A percentile compares a stretch with the other conserved stretches of the same genome.
Evolutionary conservation across 768 basidiomycete species (phyloP).

Genomic region (Suillus luteus): DNA sequence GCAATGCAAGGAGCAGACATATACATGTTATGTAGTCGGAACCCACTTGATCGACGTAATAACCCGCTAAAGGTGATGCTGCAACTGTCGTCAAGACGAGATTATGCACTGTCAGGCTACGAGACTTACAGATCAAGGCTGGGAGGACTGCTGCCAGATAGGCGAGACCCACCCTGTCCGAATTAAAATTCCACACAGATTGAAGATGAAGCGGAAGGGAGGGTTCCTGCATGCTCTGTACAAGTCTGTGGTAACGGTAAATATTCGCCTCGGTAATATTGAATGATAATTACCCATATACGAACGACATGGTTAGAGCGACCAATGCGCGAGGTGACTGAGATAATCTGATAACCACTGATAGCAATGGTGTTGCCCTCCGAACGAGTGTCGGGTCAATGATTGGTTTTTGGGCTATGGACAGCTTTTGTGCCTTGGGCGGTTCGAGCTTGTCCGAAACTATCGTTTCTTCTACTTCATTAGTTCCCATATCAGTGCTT

Average conservation of each 20-base stretch:
- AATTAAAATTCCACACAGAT: constrained; percentile 46
- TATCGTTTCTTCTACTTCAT: not conserved
- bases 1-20: constrained; percentile 53
- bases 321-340: constrained; percentile 52
- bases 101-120: not conserved
- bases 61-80: constrained; percentile 66
- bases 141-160: constrained; percentile 67
- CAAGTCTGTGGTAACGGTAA: constrained; percentile 37
- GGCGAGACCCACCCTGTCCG: constrained; percentile 62
- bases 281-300: constrained; percentile 50
- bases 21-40: constrained; percentile 53
- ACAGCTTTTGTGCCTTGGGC: not conserved
- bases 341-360: constrained; percentile 43
- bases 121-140: constrained; percentile 57
- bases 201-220: constrained; percentile 58
- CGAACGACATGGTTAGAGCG: constrained; percentile 45
- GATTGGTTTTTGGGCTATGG: constrained; percentile 1
- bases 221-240: constrained; percentile 55
- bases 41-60: constrained; percentile 55
- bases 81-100: constrained; percentile 9
- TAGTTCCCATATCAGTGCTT: not conserved
- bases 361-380: constrained; percentile 39
- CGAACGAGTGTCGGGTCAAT: constrained; percentile 20
- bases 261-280: not conserved
- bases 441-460: constrained; percentile 2